Percentiles rank a stretch among this genome's conserved stretches.
These are phyloP conservation scores for Aleurites moluccanus DNA, from an alignment of 441 rosid genomes.

Conservation along the genomic window DNA sequence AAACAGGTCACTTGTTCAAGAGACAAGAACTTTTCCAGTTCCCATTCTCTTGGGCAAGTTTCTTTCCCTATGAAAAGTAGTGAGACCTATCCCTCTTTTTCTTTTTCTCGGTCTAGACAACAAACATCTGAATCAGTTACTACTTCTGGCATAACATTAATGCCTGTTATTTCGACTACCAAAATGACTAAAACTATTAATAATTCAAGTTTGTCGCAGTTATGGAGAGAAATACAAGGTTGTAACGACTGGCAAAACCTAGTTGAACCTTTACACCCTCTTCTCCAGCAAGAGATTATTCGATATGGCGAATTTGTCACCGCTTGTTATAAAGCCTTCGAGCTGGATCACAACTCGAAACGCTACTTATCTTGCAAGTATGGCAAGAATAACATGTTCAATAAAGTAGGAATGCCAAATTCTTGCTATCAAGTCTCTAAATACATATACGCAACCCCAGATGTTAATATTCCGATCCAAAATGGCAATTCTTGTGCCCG, in stretches of 20 bases:
- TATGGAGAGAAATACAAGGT: conserved; percentile 64
- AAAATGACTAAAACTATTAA: neutral
- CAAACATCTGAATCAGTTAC: neutral
- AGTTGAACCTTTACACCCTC: conserved; percentile 63
- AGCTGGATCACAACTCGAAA: conserved; percentile 63
- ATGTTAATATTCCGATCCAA: conserved; percentile 53
- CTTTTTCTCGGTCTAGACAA: neutral
- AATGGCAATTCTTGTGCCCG: conserved; percentile 54
- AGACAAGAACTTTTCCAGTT: neutral
- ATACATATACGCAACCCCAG: conserved; percentile 67
- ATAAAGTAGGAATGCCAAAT: conserved; percentile 46
- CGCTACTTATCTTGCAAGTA: conserved; percentile 54
- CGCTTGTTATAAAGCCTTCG: conserved; percentile 66
- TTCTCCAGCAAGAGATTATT: conserved; percentile 59
- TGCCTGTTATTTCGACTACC: neutral
- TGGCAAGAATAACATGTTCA: conserved; percentile 46
- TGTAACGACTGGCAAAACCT: conserved; percentile 55
- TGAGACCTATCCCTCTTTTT: conserved; percentile 9
- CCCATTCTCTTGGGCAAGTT: conserved; percentile 30
- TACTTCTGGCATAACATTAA: conserved; percentile 8
- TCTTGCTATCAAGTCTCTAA: conserved; percentile 60
- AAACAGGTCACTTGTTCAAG: conserved; percentile 26
- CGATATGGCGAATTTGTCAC: conserved; percentile 71
- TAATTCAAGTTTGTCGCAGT: conserved; percentile 27
- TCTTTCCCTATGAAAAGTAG: conserved; percentile 27